Percentiles rank a stretch among this genome's conserved stretches.
These are phyloP conservation scores for Yamagishiella unicocca DNA, from an alignment of 139 green algal genomes.

Conservation along the genomic window DNA sequence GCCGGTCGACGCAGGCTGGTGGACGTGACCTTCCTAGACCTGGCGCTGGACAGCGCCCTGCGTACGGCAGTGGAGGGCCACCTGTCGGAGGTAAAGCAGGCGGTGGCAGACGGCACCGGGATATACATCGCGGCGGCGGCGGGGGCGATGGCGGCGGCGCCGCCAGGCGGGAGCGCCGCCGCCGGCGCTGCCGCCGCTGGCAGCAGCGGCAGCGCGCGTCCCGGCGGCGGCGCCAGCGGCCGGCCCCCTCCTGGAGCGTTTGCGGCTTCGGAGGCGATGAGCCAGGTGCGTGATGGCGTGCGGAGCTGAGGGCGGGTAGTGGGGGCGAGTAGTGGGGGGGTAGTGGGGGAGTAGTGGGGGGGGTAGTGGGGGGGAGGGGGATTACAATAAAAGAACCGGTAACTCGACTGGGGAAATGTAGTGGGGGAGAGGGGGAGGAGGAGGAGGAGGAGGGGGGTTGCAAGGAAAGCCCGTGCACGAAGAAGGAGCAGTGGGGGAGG, in stretches of 20 bases:
- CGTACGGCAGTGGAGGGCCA: slow-evolving; percentile 63
- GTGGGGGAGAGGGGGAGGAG: too few species aligned
- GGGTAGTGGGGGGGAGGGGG: too few species aligned
- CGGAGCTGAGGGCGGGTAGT: too few species aligned
- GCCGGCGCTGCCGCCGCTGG: neutral
- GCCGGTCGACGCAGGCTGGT: slow-evolving; percentile 56
- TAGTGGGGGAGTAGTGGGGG: too few species aligned
- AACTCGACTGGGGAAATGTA: too few species aligned
- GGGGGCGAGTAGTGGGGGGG: too few species aligned
- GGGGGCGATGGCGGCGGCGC: neutral
- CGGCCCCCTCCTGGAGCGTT: neutral
- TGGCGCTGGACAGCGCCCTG: slow-evolving; percentile 69
- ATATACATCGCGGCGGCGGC: slow-evolving; percentile 8
- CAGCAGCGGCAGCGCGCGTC: neutral
- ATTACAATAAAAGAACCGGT: too few species aligned
- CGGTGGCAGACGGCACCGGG: neutral
- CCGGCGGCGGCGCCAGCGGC: neutral
- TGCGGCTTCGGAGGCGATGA: neutral
- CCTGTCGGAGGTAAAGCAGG: neutral
- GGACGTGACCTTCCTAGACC: slow-evolving; percentile 81
- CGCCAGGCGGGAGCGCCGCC: neutral
- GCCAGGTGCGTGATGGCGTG: too few species aligned
- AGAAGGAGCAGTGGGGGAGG: too few species aligned
- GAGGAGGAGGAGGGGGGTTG: too few species aligned
- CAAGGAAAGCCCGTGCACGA: too few species aligned